Conservation (phyloP, 441 rosid genomes). For the Mallotus repandus region DNA sequence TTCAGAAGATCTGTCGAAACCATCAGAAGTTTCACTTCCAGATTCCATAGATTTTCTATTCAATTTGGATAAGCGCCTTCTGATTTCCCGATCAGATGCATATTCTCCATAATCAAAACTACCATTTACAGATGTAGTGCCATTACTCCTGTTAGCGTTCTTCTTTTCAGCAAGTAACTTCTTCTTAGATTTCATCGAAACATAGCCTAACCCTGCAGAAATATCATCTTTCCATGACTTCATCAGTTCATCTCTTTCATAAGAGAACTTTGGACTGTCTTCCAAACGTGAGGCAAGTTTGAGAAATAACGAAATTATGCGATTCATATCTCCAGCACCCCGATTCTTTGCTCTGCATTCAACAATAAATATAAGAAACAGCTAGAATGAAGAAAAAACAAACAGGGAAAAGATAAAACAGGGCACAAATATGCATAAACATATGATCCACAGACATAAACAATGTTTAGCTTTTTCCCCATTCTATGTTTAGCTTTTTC, state of each 20-base stretch:
- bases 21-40: slow-evolving; percentile 96
- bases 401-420: background rate
- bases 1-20: slow-evolving; percentile 61
- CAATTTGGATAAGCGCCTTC: slow-evolving; percentile 80
- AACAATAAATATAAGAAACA: slow-evolving; percentile 9
- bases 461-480: background rate
- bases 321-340: slow-evolving; percentile 83
- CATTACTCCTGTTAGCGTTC: slow-evolving; percentile 66
- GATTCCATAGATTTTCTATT: slow-evolving; percentile 82
- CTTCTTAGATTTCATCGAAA: slow-evolving; percentile 65
- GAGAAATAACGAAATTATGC: slow-evolving; percentile 65
- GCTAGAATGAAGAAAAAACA: background rate
- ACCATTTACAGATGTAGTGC: slow-evolving; percentile 48
- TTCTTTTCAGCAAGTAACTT: slow-evolving; percentile 62
- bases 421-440: background rate
- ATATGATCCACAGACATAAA: background rate
- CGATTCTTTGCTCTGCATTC: slow-evolving; percentile 71
- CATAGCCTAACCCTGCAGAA: slow-evolving; percentile 41
- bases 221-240: slow-evolving; percentile 84
- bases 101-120: slow-evolving; percentile 65
- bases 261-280: slow-evolving; percentile 72
- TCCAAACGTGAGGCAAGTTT: slow-evolving; percentile 92
- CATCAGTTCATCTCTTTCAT: slow-evolving; percentile 77
- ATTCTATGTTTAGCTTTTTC: background rate
- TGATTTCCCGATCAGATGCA: slow-evolving; percentile 93